phyloP scores from a whole-genome alignment of 1,284 basidiomycete species.

The Heliocybe sulcata region DNA sequence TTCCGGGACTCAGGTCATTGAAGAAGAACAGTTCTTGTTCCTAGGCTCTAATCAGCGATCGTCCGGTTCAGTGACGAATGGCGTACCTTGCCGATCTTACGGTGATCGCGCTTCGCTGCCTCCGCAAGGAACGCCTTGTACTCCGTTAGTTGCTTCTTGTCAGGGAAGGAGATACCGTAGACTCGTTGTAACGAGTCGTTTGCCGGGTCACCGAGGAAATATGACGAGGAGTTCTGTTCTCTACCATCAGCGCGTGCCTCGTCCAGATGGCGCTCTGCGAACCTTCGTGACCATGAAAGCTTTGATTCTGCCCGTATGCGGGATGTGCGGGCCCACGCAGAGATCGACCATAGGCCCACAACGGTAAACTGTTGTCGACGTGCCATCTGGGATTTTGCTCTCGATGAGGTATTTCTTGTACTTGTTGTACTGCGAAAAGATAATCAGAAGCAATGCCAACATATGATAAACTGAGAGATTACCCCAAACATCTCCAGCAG shows the following conservation, averaged over 20 bases:
- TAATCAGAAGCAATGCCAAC: neutral
- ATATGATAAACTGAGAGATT: constrained; percentile 17
- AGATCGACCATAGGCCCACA: constrained; percentile 99
- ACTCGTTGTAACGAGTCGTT: constrained; percentile 97
- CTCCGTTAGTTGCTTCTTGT: constrained; percentile 92
- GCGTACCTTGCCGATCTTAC: constrained; percentile 83
- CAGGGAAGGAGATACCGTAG: constrained; percentile 99
- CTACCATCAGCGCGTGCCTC: constrained; percentile 4
- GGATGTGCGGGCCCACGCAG: constrained; percentile 95
- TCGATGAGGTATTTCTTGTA: constrained; percentile 98
- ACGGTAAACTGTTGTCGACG: constrained; percentile 96
- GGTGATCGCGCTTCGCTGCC: constrained; percentile 95
- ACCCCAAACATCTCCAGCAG: constrained; percentile 96
- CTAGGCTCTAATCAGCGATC: constrained; percentile 22
- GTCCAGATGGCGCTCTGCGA: constrained; percentile 7
- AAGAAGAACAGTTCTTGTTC: constrained; percentile 99
- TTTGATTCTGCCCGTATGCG: constrained; percentile 97
- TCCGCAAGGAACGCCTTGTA: constrained; percentile 97
- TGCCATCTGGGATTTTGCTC: constrained; percentile 93
- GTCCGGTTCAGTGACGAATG: neutral
- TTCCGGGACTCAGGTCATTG: constrained; percentile 93
- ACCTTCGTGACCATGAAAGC: constrained; percentile 93
- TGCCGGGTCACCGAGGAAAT: constrained; percentile 92
- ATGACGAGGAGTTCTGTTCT: constrained; percentile 88
- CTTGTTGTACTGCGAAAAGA: constrained; percentile 83